These are phyloP conservation scores for Starmera pachycereana DNA, from an alignment of 805 yeast species.

Conservation along the genomic window DNA sequence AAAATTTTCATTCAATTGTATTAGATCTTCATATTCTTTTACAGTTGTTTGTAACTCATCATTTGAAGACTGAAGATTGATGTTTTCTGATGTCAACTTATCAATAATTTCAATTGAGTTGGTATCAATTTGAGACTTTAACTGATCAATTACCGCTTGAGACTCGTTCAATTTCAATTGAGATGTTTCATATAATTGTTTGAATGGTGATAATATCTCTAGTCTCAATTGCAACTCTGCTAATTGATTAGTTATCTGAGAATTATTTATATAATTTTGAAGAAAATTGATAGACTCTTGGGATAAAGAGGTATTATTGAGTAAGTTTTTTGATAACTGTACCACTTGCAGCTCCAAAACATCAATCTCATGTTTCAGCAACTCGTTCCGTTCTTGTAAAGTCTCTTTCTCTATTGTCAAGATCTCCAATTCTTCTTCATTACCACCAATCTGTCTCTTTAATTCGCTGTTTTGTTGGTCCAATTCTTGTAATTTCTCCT, in stretches of 20 bases:
- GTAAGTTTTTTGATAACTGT: too few species aligned
- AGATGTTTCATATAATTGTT: constrained; percentile 4
- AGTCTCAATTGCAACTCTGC: constrained; percentile 4
- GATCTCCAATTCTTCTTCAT: constrained; percentile 23
- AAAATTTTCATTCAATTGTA: constrained; percentile 37
- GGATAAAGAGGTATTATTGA: too few species aligned
- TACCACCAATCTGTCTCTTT: constrained; percentile 10
- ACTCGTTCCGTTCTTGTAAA: constrained; percentile 24
- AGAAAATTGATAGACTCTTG: too few species aligned
- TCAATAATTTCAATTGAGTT: constrained; percentile 24
- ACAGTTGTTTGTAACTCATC: constrained; percentile 25
- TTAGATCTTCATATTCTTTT: constrained; percentile 37
- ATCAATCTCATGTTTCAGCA: constrained; percentile 16
- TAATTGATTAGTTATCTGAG: constrained; percentile 11
- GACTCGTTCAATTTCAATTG: constrained; percentile 7
- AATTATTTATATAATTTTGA: too few species aligned
- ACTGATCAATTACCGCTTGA: constrained; percentile 12
- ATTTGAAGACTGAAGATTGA: constrained; percentile 25
- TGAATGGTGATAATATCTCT: constrained; percentile 1
- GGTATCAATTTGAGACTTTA: constrained; percentile 20
- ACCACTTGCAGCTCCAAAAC: constrained; percentile 1
- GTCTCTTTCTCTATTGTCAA: constrained; percentile 35
- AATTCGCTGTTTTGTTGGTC: constrained; percentile 21
- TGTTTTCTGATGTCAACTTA: constrained; percentile 25
- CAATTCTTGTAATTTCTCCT: constrained; percentile 30